Evolutionary conservation across 768 basidiomycete species (phyloP).

Genomic region (Pleurotus platypus): DNA sequence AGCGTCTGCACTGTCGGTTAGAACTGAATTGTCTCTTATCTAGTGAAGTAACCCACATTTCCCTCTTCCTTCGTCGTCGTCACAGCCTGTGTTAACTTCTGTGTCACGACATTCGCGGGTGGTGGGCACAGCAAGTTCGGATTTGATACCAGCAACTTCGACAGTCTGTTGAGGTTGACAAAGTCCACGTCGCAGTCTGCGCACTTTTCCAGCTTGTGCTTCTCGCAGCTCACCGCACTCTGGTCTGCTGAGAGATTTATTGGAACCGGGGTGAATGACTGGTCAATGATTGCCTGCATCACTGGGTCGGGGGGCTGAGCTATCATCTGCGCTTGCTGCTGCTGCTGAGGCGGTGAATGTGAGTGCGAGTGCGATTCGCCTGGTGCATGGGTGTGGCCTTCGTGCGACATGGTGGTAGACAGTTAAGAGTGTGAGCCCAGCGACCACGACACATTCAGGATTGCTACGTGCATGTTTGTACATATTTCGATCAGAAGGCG

Average conservation of each 20-base stretch:
- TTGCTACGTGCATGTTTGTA: conserved; percentile 2
- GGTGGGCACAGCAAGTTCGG: conserved; percentile 77
- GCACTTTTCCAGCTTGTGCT: conserved; percentile 74
- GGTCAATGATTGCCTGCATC: conserved; percentile 75
- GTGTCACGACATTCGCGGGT: conserved; percentile 71
- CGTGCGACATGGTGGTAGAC: conserved; percentile 5
- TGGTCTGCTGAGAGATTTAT: conserved; percentile 54
- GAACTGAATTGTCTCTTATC: conserved; percentile 8
- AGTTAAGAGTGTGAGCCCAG: background rate
- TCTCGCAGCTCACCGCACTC: conserved; percentile 54
- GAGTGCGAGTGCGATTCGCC: conserved; percentile 49
- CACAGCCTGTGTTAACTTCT: conserved; percentile 72
- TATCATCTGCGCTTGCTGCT: conserved; percentile 34
- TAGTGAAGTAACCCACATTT: conserved; percentile 56
- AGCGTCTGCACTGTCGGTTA: conserved; percentile 48
- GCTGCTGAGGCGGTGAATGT: conserved; percentile 42
- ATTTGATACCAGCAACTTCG: conserved; percentile 64
- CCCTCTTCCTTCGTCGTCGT: conserved; percentile 89
- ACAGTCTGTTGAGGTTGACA: conserved; percentile 69
- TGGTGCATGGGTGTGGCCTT: conserved; percentile 51
- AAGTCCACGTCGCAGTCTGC: conserved; percentile 73
- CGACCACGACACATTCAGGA: background rate
- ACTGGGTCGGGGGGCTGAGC: conserved; percentile 60
- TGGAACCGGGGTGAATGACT: conserved; percentile 57
- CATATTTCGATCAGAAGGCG: background rate